These are phyloP conservation scores for Cryptosporidium muris DNA, from an alignment of 169 alveolate genomes.

Conservation along the genomic window DNA sequence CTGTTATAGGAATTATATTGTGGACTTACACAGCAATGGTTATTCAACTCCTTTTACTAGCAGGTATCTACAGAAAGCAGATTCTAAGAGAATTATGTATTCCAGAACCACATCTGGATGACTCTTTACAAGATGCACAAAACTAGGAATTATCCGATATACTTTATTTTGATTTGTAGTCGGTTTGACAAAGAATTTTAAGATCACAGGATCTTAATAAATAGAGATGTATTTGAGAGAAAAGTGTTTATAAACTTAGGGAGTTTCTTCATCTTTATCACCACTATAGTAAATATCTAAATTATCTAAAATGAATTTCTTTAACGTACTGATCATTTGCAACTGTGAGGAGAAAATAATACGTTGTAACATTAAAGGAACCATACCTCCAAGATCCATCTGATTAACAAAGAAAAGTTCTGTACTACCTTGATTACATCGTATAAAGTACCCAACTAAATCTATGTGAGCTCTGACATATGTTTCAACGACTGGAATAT, in stretches of 20 bases:
- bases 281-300: constrained; percentile 8
- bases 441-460: constrained; percentile 30
- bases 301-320: constrained; percentile 26
- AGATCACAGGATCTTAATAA: neutral
- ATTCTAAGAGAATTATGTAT: constrained; percentile 14
- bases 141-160: neutral
- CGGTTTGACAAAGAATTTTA: too few species aligned
- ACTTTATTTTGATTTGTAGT: too few species aligned
- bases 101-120: constrained; percentile 15
- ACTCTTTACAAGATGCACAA: neutral
- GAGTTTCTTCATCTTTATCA: neutral
- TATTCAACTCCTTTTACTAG: constrained; percentile 20
- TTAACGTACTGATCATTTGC: constrained; percentile 34
- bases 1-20: constrained; percentile 21
- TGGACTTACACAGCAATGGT: constrained; percentile 43
- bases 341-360: constrained; percentile 39
- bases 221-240: neutral
- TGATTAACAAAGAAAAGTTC: constrained; percentile 48
- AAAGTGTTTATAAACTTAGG: neutral
- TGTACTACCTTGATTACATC: constrained; percentile 12
- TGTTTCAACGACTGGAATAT: constrained; percentile 24
- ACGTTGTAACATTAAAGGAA: constrained; percentile 55
- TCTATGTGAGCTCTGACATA: constrained; percentile 49
- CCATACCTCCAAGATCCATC: constrained; percentile 57
- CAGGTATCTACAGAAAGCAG: constrained; percentile 53